phyloP scores from a whole-genome alignment of 1,139 yeast species.

The Protomyces macrosporus region DNA sequence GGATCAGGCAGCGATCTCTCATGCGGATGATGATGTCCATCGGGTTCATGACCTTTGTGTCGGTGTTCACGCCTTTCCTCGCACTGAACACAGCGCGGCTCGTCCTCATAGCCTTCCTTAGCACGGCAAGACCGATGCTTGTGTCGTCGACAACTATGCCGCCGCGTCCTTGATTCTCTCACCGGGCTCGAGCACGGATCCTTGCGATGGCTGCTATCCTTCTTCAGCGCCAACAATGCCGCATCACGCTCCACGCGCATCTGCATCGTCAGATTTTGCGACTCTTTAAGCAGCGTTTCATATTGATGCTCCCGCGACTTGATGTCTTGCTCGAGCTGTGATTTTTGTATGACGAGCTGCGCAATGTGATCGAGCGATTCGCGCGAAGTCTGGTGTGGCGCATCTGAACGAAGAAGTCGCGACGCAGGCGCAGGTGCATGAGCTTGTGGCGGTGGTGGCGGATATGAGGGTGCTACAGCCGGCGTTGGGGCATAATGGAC shows the following conservation, averaged over 20 bases:
- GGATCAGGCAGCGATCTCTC: no score
- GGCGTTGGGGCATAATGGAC: not conserved
- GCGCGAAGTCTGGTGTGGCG: not conserved
- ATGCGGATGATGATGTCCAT: not conserved
- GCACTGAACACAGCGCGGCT: no score
- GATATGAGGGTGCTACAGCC: not conserved
- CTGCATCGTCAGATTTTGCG: constrained; percentile 6
- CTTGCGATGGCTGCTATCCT: not conserved
- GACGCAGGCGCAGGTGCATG: not conserved
- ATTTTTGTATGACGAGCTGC: constrained; percentile 14
- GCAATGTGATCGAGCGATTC: constrained; percentile 14
- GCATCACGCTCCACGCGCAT: constrained; percentile 20
- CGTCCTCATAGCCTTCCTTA: not conserved
- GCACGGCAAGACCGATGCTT: not conserved
- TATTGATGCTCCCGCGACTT: constrained; percentile 1
- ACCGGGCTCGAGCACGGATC: not conserved
- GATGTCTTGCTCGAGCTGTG: constrained; percentile 17
- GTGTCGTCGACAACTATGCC: not conserved
- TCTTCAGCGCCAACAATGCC: not conserved
- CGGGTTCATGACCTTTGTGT: not conserved
- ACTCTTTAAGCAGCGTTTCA: constrained; percentile 9
- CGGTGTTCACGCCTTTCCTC: not conserved
- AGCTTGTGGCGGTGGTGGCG: not conserved
- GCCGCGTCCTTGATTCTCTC: not conserved
- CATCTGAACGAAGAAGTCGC: not conserved